phyloP scores from a whole-genome alignment of 306 rosid genomes.

The Rosa multiflora region DNA sequence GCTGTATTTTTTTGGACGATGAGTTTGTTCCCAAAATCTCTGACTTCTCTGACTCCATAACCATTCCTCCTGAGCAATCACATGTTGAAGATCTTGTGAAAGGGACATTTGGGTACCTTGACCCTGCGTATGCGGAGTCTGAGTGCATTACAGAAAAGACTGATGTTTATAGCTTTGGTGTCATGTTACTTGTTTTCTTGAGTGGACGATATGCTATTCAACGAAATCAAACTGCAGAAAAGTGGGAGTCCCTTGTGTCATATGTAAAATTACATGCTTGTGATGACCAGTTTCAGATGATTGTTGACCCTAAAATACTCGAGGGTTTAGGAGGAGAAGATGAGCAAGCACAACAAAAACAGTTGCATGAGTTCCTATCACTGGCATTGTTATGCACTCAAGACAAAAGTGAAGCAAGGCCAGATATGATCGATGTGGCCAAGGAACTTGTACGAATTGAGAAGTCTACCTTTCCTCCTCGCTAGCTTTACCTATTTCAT shows the following conservation, averaged over 20 bases:
- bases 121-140: accelerated
- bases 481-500: not conserved
- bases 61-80: not conserved
- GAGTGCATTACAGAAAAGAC: not conserved
- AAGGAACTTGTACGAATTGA: not conserved
- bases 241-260: not conserved
- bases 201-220: not conserved
- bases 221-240: not conserved
- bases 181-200: not conserved
- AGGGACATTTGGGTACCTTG: not conserved
- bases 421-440: not conserved
- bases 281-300: not conserved
- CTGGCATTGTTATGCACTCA: not conserved
- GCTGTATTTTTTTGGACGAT: not conserved
- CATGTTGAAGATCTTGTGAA: not conserved
- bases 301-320: not conserved
- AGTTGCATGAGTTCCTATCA: not conserved
- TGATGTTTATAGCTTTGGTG: not conserved
- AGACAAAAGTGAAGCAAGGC: not conserved
- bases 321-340: not conserved
- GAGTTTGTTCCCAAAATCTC: not conserved
- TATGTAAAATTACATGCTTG: not conserved
- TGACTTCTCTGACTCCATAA: not conserved
- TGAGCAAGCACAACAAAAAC: not conserved
- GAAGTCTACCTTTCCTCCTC: not conserved